Percentiles rank a stretch among this genome's conserved stretches.
These are phyloP conservation scores for Gossypium turneri DNA, from an alignment of 345 rosid genomes.

Conservation along the genomic window DNA sequence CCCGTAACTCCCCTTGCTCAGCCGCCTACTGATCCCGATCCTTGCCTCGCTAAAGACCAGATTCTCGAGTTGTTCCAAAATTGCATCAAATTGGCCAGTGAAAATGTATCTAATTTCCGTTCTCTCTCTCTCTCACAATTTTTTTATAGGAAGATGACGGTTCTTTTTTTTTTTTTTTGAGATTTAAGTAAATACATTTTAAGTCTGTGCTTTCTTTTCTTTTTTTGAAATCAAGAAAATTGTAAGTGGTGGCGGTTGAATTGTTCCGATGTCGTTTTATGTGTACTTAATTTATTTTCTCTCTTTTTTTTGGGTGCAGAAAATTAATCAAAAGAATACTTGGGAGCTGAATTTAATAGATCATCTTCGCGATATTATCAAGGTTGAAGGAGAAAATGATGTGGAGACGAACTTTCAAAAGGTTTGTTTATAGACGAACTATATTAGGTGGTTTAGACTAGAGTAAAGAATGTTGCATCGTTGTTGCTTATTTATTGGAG, in stretches of 20 bases:
- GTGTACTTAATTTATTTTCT: not conserved
- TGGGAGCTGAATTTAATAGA: constrained; percentile 86
- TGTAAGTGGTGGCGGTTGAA: not conserved
- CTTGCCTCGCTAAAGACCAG: constrained; percentile 67
- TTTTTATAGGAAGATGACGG: not conserved
- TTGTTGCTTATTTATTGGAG: not conserved
- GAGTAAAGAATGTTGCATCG: not conserved
- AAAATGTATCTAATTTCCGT: constrained; percentile 49
- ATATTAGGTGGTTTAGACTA: not conserved
- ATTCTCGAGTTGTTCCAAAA: constrained; percentile 81
- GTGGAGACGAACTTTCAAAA: constrained; percentile 89
- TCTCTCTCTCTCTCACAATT: not conserved
- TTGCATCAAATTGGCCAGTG: constrained; percentile 93
- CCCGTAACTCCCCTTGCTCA: constrained; percentile 31
- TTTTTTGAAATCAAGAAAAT: not conserved
- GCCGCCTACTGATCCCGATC: constrained; percentile 40
- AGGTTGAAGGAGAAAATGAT: constrained; percentile 82
- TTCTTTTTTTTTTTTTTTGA: not conserved
- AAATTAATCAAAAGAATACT: constrained; percentile 88
- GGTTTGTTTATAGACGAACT: constrained; percentile 33
- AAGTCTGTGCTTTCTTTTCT: not conserved
- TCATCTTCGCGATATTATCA: constrained; percentile 77
- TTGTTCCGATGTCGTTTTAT: not conserved
- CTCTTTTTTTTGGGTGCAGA: constrained; percentile 37
- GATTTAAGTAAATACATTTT: not conserved